These are phyloP conservation scores for Paralagenidium karlingii DNA, from an alignment of 352 stramenopile genomes.

Conservation along the genomic window DNA sequence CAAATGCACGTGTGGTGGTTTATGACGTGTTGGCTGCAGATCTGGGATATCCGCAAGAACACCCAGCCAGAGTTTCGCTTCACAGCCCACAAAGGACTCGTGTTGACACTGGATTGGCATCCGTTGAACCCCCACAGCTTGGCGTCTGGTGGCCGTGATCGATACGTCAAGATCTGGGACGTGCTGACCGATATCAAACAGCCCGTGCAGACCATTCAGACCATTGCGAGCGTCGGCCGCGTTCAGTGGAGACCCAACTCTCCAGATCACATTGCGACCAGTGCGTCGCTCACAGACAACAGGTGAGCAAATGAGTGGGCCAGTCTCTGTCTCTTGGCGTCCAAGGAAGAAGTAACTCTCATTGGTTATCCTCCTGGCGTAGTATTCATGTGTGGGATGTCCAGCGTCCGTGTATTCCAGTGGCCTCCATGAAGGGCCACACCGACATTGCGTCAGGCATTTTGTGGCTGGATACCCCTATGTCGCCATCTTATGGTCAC, in stretches of 20 bases:
- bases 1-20: neutral
- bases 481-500: constrained; percentile 14
- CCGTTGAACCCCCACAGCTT: constrained; percentile 46
- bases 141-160: constrained; percentile 70
- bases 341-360: no score
- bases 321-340: neutral
- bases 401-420: constrained; percentile 69
- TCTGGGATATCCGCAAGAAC: constrained; percentile 82
- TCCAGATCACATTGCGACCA: constrained; percentile 73
- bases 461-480: constrained; percentile 72
- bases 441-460: constrained; percentile 73
- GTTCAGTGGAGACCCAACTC: constrained; percentile 70
- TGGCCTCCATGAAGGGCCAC: constrained; percentile 79
- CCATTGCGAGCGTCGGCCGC: constrained; percentile 72
- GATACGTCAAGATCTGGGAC: constrained; percentile 83
- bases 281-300: constrained; percentile 75
- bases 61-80: constrained; percentile 73
- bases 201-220: constrained; percentile 75
- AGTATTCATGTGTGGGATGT: constrained; percentile 82
- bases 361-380: neutral
- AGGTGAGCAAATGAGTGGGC: neutral
- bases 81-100: constrained; percentile 74
- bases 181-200: constrained; percentile 51
- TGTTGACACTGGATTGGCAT: constrained; percentile 78
- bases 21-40: constrained; percentile 11